Percentiles rank a stretch among this genome's conserved stretches.
phyloP scores from a whole-genome alignment of 495 filamentous ascomycete species.

The Penicillium waksmanii region DNA sequence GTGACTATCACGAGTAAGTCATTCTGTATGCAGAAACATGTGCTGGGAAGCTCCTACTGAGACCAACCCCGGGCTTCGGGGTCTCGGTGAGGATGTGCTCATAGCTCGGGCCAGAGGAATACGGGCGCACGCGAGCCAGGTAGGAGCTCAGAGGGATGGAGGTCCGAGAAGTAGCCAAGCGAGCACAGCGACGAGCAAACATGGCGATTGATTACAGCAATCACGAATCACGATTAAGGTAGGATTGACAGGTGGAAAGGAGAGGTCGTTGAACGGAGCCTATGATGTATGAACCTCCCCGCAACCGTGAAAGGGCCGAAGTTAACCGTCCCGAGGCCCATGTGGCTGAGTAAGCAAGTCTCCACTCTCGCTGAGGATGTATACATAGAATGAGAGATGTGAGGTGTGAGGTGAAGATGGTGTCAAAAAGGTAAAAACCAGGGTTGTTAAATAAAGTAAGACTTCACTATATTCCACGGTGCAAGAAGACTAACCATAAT shows the following conservation, averaged over 20 bases:
- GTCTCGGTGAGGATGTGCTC: constrained; percentile 79
- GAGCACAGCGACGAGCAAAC: constrained; percentile 60
- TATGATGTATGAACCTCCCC: constrained; percentile 34
- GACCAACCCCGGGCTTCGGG: constrained; percentile 84
- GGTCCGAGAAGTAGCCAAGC: constrained; percentile 63
- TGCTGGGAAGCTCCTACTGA: constrained; percentile 60
- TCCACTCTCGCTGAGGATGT: no score
- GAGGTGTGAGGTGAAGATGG: no score
- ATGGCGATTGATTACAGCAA: constrained; percentile 35
- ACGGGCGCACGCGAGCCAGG: constrained; percentile 54
- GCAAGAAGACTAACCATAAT: no score
- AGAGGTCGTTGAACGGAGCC: constrained; percentile 1
- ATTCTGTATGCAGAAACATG: constrained; percentile 7
- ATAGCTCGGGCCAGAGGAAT: constrained; percentile 67
- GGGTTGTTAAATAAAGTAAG: no score
- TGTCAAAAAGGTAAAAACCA: no score
- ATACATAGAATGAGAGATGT: no score
- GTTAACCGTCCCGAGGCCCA: constrained; percentile 39
- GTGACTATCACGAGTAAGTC: constrained; percentile 62
- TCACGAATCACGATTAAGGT: not conserved
- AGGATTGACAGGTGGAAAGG: not conserved
- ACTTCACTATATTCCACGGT: no score
- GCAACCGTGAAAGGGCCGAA: constrained; percentile 34
- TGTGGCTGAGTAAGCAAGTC: constrained; percentile 17
- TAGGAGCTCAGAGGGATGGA: constrained; percentile 46